Conservation (phyloP, 2,329 filamentous ascomycete species). For the Huntiella abstrusa region DNA sequence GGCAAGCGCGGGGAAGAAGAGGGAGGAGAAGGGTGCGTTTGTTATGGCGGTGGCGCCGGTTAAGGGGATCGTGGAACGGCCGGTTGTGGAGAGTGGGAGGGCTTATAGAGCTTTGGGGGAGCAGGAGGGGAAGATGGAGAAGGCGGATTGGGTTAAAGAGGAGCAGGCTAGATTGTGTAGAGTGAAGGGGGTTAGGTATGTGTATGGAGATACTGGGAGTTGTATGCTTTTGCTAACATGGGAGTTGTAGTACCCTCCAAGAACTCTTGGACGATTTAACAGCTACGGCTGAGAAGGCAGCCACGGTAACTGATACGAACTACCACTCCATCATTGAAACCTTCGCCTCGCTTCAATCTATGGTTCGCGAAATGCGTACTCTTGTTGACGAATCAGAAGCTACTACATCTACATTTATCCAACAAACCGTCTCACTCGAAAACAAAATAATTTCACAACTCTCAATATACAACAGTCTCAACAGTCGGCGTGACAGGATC, state of each 20-base stretch:
- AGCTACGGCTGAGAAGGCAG: slow-evolving; percentile 41
- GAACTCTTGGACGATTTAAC: slow-evolving; percentile 22
- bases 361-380: slow-evolving; percentile 44
- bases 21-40: too few species aligned
- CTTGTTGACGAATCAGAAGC: slow-evolving; percentile 43
- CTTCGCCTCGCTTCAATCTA: slow-evolving; percentile 42
- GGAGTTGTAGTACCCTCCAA: slow-evolving; percentile 6
- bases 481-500: slow-evolving; percentile 45
- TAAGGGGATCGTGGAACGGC: too few species aligned
- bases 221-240: too few species aligned
- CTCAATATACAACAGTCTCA: slow-evolving; percentile 35
- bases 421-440: slow-evolving; percentile 38
- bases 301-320: slow-evolving; percentile 49
- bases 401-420: slow-evolving; percentile 38
- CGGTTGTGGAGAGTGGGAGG: too few species aligned
- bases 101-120: neutral
- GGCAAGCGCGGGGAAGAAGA: too few species aligned
- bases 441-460: slow-evolving; percentile 43
- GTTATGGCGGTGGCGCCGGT: too few species aligned
- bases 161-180: slow-evolving; percentile 8
- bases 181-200: slow-evolving; percentile 7
- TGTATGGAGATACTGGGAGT: neutral
- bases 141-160: neutral
- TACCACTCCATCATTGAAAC: slow-evolving; percentile 59
- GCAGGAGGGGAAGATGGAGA: neutral